phyloP scores from a whole-genome alignment of 2,329 filamentous ascomycete species.

The Fusarium staphyleae region DNA sequence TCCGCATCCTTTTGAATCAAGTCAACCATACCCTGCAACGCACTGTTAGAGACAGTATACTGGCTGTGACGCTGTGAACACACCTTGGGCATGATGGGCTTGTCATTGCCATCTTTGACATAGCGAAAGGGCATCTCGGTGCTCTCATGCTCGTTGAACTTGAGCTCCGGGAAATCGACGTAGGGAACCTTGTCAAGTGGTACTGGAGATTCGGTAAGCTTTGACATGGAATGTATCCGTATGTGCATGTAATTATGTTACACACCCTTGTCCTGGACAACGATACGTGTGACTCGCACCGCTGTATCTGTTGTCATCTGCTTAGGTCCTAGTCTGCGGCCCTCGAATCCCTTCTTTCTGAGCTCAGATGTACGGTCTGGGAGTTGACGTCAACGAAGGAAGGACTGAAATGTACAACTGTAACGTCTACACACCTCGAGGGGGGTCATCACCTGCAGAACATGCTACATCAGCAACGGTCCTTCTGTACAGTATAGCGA shows the following conservation, averaged over 20 bases:
- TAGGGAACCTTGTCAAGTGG: conserved; percentile 81
- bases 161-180: conserved; percentile 87
- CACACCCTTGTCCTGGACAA: conserved; percentile 83
- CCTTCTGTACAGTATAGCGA: background rate
- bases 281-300: conserved; percentile 88
- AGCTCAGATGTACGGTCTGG: conserved; percentile 94
- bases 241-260: too few relatives aligned
- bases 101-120: conserved; percentile 75
- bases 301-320: conserved; percentile 99
- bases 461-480: conserved; percentile 27
- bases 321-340: conserved; percentile 84
- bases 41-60: conserved; percentile 34
- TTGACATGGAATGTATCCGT: background rate
- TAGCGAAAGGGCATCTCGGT: conserved; percentile 99
- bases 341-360: conserved; percentile 89
- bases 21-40: conserved; percentile 84
- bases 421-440: conserved; percentile 70
- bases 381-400: conserved; percentile 19
- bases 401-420: background rate
- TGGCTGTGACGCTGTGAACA: conserved; percentile 6
- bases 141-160: conserved; percentile 89
- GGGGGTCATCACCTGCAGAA: conserved; percentile 83
- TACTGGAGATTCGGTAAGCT: conserved; percentile 56
- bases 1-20: conserved; percentile 93
- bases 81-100: conserved; percentile 91